Percentiles rank a stretch among this genome's conserved stretches.
These are phyloP conservation scores for Millerozyma acaciae DNA, from an alignment of 805 yeast species.

Conservation along the genomic window DNA sequence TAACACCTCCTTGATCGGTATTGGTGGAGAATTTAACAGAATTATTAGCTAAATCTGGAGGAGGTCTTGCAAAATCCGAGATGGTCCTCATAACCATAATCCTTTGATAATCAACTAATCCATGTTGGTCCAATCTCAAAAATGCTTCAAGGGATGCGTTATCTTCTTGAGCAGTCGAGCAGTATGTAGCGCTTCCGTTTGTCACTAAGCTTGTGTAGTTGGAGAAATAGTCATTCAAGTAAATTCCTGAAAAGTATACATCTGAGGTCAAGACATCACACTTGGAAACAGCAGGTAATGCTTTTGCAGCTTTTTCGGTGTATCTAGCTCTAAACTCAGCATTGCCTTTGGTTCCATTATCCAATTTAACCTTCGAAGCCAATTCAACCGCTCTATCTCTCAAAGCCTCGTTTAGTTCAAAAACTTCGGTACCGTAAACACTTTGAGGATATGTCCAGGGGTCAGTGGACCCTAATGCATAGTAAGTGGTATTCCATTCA, in stretches of 20 bases:
- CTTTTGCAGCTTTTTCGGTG: conserved; percentile 47
- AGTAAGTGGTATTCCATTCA: conserved; percentile 61
- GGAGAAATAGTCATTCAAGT: conserved; percentile 47
- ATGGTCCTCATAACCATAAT: conserved; percentile 59
- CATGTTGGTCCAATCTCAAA: conserved; percentile 49
- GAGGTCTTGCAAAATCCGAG: conserved; percentile 57
- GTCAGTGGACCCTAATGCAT: conserved; percentile 48
- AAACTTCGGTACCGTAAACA: conserved; percentile 63
- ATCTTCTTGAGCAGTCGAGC: conserved; percentile 66
- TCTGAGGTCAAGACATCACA: conserved; percentile 64
- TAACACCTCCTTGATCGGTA: conserved; percentile 48
- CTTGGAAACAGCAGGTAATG: conserved; percentile 43
- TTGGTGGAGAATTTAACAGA: conserved; percentile 50
- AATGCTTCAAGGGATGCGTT: conserved; percentile 61
- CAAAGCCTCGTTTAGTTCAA: conserved; percentile 55
- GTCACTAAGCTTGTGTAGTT: conserved; percentile 47
- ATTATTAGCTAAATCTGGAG: conserved; percentile 38
- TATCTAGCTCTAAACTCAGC: conserved; percentile 46
- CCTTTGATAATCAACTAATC: conserved; percentile 54
- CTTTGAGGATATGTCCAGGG: conserved; percentile 49
- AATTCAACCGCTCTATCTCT: conserved; percentile 55
- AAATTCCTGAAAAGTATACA: conserved; percentile 54
- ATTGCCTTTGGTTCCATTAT: conserved; percentile 44
- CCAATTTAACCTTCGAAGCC: conserved; percentile 42
- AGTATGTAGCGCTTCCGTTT: conserved; percentile 56